Base-by-base conservation (phyloP, 768 basidiomycete genomes). In the Tylopilus felleus region DNA sequence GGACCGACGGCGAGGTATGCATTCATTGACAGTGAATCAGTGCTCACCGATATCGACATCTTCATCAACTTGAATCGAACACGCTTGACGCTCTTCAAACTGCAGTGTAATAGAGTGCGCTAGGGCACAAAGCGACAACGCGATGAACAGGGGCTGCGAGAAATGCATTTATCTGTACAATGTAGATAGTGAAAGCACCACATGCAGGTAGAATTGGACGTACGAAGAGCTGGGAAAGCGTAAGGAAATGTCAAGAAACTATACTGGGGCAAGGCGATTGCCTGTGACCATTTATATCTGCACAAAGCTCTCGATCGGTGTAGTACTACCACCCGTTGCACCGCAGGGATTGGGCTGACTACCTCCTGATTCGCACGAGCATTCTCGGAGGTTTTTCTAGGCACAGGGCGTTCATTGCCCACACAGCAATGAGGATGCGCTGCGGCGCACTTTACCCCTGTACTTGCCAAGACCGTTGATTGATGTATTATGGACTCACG, bases 141-240 rank as follows among this genome's bases (percentile, higher is more conserved):
- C 2, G 2, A 42, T 2, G 8, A 50, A 10, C 10, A 57, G n/a
- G 22, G 14, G 5, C 3, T 1, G 44, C 10, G 23, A 5, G 19
- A 57, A 40, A 36, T 25, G 38, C 55, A 58, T 57, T n/a, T 13
- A 10, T 23, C 47, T 56, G 25, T 46, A 8, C 3, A 27, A 36
- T 9, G 23, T 6, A 5, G 16, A 29, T 4, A 25, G 12, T 53
- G 12, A 35, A 13, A 35, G 13, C 6, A 45, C 16, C 6, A n/a
- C 28, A 17, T 5, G 28, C 6, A 1, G 2, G 17, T 0, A 25
- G 21, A 13, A 2, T 35, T n/a, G 23, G 13, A 40, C 51, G 2
- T 16, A 48, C 51, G 28, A 9, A 38, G 33, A 13, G 4, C 2
- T 38, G 35, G n/a, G n/a, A 33, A 21, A 17, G 35, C 9, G 9